Evolutionary conservation across 2,329 filamentous ascomycete genomes (phyloP).

Genomic region (Aschersonia sp.): DNA sequence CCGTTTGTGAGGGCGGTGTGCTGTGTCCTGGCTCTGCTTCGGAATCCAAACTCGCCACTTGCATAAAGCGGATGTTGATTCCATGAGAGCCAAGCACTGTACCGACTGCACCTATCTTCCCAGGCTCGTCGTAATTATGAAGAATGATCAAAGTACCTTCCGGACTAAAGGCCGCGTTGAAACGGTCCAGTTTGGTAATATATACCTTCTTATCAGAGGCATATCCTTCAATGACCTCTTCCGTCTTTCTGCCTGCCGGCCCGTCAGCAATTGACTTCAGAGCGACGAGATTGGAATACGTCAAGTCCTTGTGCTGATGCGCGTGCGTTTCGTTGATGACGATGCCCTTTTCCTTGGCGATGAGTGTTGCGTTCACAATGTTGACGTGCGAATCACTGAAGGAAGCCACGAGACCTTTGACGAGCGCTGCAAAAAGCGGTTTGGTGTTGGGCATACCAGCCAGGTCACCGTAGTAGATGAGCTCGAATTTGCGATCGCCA

Average conservation of each 20-base stretch:
- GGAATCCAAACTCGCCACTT: slow-evolving; percentile 41
- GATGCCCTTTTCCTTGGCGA: slow-evolving; percentile 66
- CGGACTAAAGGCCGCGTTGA: slow-evolving; percentile 59
- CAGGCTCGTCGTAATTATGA: slow-evolving; percentile 68
- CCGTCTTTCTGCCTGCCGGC: slow-evolving; percentile 8
- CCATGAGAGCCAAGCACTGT: slow-evolving; percentile 52
- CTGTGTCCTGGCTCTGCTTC: slow-evolving; percentile 10
- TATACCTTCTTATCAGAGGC: slow-evolving; percentile 48
- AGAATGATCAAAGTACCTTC: slow-evolving; percentile 64
- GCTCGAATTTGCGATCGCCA: slow-evolving; percentile 56
- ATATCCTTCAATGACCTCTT: slow-evolving; percentile 49
- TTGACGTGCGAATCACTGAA: slow-evolving; percentile 61
- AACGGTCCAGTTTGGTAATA: slow-evolving; percentile 61
- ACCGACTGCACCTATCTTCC: slow-evolving; percentile 72
- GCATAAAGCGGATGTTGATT: slow-evolving; percentile 74
- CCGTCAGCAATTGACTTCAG: slow-evolving; percentile 37
- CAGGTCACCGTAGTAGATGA: slow-evolving; percentile 65
- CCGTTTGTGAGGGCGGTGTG: slow-evolving; percentile 10
- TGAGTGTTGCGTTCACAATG: slow-evolving; percentile 66
- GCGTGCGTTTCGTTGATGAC: slow-evolving; percentile 61
- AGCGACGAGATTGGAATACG: slow-evolving; percentile 59
- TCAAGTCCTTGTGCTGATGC: slow-evolving; percentile 43
- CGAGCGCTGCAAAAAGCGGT: slow-evolving; percentile 62
- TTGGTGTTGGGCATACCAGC: slow-evolving; percentile 60
- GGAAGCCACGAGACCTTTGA: slow-evolving; percentile 59